Evolutionary conservation across 345 rosid species (phyloP), one percentile per base, ranked within the genome.

Genomic region (Eucalyptus viminalis): DNA sequence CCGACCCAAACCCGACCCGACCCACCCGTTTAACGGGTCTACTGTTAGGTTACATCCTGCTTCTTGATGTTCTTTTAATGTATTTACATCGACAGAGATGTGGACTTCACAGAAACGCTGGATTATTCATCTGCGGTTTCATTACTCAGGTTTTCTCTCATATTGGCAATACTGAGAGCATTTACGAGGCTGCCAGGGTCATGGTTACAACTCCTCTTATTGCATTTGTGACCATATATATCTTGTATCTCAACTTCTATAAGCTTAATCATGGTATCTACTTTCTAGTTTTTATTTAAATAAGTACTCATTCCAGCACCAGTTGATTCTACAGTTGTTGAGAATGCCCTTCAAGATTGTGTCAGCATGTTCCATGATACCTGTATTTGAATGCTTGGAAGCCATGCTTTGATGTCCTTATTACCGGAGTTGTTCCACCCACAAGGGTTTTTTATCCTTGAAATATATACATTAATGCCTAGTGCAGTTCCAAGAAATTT

Each of bases 121-220:
- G 92, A 96, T 91, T 96, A 90, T 92, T 96, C 99, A 17, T 97
- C 97, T 86, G 95, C 98, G 45, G 96, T 93, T 45, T 92, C 97
- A 76, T 91, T 93, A 80, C 90, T 96, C 25, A 96, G 97, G 81
- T 95, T 90, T 90, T 80, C 94, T 62, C 95, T 97, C 80, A 93
- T 95, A 80, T 87, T 96, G 87, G 94, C 99, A 86, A 93, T 95
- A 76, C n/a, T 94, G 43, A 90, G 99, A 92, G 93, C 96, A 60
- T 96, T 95, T 90, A 96, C 86, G 95, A 96, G 89, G 96, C 99
- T 89, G 92, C 97, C 49, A 94, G 94, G 93, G 92, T 97, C 92
- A 96, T 97, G 99, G 93, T 96, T 88, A 92, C 96, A 86, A 95
- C 97, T 88, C 98, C 99, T 53, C 67, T 96, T 87, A 86, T 96